These are phyloP conservation scores for Cladorrhinum samala DNA, from an alignment of 495 filamentous ascomycete species.

Conservation along the genomic window DNA sequence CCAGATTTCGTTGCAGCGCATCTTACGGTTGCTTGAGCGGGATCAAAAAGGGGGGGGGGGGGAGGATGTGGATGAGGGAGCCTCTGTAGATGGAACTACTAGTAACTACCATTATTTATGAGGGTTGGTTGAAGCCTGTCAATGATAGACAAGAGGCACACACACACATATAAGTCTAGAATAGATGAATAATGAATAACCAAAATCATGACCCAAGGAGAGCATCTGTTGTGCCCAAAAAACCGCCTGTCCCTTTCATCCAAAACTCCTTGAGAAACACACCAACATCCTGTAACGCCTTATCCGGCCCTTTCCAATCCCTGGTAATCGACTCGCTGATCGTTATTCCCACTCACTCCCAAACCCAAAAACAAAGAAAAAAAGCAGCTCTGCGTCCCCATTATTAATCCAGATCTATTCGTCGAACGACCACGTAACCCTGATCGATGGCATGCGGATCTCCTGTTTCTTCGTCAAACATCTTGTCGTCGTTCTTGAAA, in stretches of 20 bases:
- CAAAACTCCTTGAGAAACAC: background rate
- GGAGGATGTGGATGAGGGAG: background rate
- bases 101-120: background rate
- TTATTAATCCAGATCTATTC: constrained; percentile 35
- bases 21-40: constrained; percentile 12
- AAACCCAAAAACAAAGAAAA: constrained; percentile 6
- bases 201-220: background rate
- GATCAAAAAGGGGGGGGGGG: background rate
- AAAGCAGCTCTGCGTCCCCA: background rate
- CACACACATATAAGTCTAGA: background rate
- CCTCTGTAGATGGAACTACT: no score
- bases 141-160: no score
- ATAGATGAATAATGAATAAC: constrained; percentile 9
- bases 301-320: background rate
- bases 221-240: background rate
- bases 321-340: no score
- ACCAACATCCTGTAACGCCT: background rate
- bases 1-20: constrained; percentile 42
- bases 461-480: constrained; percentile 38
- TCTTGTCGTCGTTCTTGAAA: constrained; percentile 30
- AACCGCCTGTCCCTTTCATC: no score
- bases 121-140: background rate
- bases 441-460: constrained; percentile 33
- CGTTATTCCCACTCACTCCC: background rate
- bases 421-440: constrained; percentile 42